Evolutionary conservation across 371 early-diverging fungal genomes (phyloP).

Genomic region (Syncephalastrum contaminatum): DNA sequence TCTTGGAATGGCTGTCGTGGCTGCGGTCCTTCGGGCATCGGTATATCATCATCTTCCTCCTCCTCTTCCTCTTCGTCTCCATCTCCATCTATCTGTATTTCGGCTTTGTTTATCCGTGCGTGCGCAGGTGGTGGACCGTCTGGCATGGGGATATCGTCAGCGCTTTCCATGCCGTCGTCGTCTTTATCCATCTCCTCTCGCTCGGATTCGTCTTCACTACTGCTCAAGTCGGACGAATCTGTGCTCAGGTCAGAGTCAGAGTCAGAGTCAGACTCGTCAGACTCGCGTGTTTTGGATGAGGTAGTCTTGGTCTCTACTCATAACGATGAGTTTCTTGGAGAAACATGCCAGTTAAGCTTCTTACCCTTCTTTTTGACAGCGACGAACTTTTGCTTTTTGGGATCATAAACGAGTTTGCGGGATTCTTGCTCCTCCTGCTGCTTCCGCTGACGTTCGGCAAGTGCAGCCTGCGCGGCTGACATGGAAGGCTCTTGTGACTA

Average conservation of each 20-base stretch:
- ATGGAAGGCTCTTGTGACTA: conserved; percentile 15
- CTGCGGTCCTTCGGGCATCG: conserved; percentile 46
- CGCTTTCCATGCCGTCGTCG: conserved; percentile 11
- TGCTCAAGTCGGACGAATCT: conserved; percentile 4
- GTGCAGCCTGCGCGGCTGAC: conserved; percentile 35
- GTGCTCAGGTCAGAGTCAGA: conserved; percentile 17
- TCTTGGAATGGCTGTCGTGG: conserved; percentile 37
- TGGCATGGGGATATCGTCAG: conserved; percentile 14
- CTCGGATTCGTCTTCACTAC: conserved; percentile 8
- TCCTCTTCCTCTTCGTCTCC: conserved; percentile 24
- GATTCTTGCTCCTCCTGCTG: conserved; percentile 35
- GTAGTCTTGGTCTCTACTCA: too few species aligned
- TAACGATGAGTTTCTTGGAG: background rate
- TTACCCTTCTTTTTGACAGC: conserved; percentile 43
- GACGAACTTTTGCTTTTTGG: conserved; percentile 43
- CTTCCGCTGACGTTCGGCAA: conserved; percentile 35
- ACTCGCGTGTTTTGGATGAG: background rate
- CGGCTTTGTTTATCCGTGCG: background rate
- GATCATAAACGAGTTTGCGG: conserved; percentile 46
- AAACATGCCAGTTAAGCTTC: too few species aligned
- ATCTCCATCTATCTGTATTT: conserved; percentile 6
- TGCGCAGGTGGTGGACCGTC: conserved; percentile 13
- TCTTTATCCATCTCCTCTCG: conserved; percentile 5
- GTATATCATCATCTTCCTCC: conserved; percentile 46
- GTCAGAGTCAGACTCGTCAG: conserved; percentile 1